These are phyloP conservation scores for Dendrobium catenatum DNA, from an alignment of 106 monocot species.

Conservation along the genomic window DNA sequence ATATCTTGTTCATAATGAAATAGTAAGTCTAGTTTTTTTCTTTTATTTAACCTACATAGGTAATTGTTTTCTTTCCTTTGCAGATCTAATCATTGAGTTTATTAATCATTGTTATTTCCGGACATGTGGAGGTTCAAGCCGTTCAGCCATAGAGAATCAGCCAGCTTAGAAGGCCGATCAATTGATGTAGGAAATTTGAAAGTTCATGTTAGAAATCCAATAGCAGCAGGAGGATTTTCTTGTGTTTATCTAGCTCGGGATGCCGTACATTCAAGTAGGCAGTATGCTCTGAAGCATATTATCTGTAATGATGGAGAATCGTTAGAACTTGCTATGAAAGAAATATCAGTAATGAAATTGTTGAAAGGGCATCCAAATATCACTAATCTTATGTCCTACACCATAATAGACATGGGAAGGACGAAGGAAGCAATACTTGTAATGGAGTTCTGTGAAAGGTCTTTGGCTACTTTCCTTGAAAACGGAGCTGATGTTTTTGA, in stretches of 20 bases:
- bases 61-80: neutral
- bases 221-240: conserved; percentile 55
- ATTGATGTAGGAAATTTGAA: conserved; percentile 46
- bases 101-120: neutral
- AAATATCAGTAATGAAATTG: conserved; percentile 42
- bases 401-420: conserved; percentile 42
- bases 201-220: conserved; percentile 32
- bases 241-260: conserved; percentile 44
- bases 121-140: conserved; percentile 60
- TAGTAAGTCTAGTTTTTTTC: neutral
- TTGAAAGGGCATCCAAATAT: conserved; percentile 56
- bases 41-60: neutral
- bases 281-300: conserved; percentile 56
- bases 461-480: conserved; percentile 41
- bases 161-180: conserved; percentile 48
- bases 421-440: conserved; percentile 39
- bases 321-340: conserved; percentile 39
- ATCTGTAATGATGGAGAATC: conserved; percentile 56
- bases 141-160: conserved; percentile 38
- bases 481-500: conserved; percentile 39
- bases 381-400: conserved; percentile 25
- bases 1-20: neutral
- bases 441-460: conserved; percentile 57
- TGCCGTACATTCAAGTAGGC: conserved; percentile 24
- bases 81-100: neutral